These are phyloP conservation scores for Nannochloropsis limnetica DNA, from an alignment of 352 stramenopile genomes.

Conservation along the genomic window DNA sequence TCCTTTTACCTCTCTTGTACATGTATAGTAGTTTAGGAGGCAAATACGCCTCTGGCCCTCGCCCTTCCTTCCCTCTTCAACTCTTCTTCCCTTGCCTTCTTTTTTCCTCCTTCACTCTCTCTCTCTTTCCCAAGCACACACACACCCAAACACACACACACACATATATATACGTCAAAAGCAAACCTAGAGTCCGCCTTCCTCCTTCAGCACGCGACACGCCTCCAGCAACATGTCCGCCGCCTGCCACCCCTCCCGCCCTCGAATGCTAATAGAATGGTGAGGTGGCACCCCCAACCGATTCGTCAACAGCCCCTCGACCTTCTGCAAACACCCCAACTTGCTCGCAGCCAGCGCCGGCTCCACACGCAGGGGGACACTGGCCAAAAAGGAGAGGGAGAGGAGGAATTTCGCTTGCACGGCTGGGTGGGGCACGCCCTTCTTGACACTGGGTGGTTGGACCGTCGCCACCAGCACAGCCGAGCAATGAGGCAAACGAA, in stretches of 20 bases:
- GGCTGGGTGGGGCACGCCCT: neutral
- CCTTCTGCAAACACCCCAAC: slow-evolving; percentile 9
- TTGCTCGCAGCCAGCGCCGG: neutral
- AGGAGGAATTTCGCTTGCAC: slow-evolving; percentile 28
- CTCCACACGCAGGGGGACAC: neutral
- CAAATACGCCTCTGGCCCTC: neutral
- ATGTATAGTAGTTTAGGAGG: too few relatives aligned
- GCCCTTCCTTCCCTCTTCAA: neutral
- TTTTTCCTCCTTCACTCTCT: neutral
- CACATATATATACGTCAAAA: too few relatives aligned
- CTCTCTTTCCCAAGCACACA: neutral
- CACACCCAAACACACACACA: too few relatives aligned
- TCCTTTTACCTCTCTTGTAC: neutral
- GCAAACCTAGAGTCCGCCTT: slow-evolving; percentile 6
- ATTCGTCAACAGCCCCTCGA: slow-evolving; percentile 1
- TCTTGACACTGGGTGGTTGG: neutral
- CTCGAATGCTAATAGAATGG: slow-evolving; percentile 20
- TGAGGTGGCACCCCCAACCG: neutral
- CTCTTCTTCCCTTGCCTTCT: neutral
- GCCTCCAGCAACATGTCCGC: slow-evolving; percentile 3
- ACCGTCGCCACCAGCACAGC: neutral
- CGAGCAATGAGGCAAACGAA: slow-evolving; percentile 10
- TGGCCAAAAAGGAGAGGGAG: neutral
- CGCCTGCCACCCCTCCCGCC: neutral
- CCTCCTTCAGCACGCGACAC: neutral